Base-by-base conservation (phyloP, 1,284 basidiomycete species). In the Malassezia brasiliensis region DNA sequence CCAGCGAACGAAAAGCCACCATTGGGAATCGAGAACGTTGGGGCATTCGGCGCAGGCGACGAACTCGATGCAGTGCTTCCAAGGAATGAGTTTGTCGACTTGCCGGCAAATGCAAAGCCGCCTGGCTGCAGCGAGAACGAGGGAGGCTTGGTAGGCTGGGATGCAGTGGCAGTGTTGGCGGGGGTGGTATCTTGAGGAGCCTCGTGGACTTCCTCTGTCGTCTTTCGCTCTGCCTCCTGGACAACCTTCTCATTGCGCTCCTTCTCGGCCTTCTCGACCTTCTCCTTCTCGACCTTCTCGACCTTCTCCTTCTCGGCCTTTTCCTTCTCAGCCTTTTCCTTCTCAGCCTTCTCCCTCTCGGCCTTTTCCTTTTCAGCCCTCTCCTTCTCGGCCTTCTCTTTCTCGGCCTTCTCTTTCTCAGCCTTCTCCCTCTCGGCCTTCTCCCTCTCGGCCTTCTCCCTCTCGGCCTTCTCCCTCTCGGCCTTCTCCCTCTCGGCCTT, bases 1-100 rank as follows among this genome's bases (percentile, higher is more conserved):
- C 45, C 45, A 12, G 39, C 56, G 48, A 59, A 59, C 9, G 56
- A 36, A 44, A 59, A 59, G 19, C 56, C 56, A 8, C 52, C 52
- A 5, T 25, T 9, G 15, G 56, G 56, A 15, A 59, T 37, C 6
- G 40, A 25, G n/a, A 56, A 47, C 6, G 53, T 38, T 9, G 53
- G 53, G 10, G 48, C 39, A 5, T 10, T 22, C 19, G 45, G 32
- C 6, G 45, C 45, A 22, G 10, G 14, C 42, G 42, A 30, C 25
- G 22, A 14, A 9, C 14, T 19, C 12, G 22, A 5, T 9, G 14
- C 5, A 17, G 15, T 32, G 25, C 12, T 28, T 28, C 12, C 11
- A 5, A 45, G 20, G 22, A 55, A 15, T 6, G 39, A 8, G 4
- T 5, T n/a, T 1, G 41, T 42, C 5, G 39, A 12, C 22, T 55